A percentile compares a stretch with the other conserved stretches of the same genome.
phyloP scores from a whole-genome alignment of 1,284 basidiomycete genomes.

The Melampsora allii-populina region DNA sequence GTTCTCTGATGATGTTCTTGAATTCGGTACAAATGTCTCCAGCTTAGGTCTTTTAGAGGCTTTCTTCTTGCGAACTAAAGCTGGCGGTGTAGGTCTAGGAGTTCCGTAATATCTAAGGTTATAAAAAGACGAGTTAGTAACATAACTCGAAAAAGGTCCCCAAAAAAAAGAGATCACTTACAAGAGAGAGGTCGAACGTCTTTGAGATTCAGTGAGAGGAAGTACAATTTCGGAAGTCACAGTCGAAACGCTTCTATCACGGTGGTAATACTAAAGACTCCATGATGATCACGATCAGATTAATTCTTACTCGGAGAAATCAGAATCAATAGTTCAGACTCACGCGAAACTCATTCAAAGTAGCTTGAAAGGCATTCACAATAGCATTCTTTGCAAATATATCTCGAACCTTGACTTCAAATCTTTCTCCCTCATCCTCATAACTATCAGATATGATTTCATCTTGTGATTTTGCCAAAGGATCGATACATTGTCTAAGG shows the following conservation, averaged over 20 bases:
- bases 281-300: neutral
- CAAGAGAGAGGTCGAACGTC: neutral
- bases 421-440: neutral
- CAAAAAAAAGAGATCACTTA: neutral
- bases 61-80: neutral
- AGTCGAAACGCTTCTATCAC: neutral
- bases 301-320: neutral
- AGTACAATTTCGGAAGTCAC: neutral
- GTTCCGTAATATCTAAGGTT: slow-evolving; percentile 29
- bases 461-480: neutral
- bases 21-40: neutral
- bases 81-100: slow-evolving; percentile 5
- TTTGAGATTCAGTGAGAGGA: neutral
- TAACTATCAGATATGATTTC: neutral
- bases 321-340: neutral
- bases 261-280: neutral
- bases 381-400: slow-evolving; percentile 20
- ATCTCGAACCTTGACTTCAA: slow-evolving; percentile 16
- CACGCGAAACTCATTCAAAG: slow-evolving; percentile 21
- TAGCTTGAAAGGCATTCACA: slow-evolving; percentile 29
- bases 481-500: slow-evolving; percentile 2
- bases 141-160: too few species aligned
- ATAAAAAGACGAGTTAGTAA: neutral
- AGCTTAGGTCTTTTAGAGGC: neutral
- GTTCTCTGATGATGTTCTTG: neutral